A percentile compares a stretch with the other conserved stretches of the same genome.
phyloP scores from a whole-genome alignment of 768 basidiomycete species.

The Dacryopinax spathularia region DNA sequence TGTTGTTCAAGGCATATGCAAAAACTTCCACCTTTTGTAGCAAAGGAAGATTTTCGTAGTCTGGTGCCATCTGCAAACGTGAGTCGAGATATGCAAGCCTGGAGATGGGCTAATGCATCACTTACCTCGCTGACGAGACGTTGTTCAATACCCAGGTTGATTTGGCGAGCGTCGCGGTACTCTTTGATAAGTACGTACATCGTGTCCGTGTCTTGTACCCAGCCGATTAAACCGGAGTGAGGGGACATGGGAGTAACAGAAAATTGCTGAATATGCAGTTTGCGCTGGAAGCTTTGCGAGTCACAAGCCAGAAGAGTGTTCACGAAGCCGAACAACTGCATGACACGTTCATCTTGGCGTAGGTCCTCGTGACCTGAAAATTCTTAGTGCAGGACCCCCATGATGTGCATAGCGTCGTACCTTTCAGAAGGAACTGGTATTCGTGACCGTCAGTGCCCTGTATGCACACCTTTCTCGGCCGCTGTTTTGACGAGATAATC shows the following conservation, averaged over 20 bases:
- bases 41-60: constrained; percentile 86
- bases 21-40: constrained; percentile 99
- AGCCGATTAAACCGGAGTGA: constrained; percentile 84
- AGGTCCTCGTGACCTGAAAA: constrained; percentile 85
- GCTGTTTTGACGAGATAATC: constrained; percentile 93
- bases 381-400: background rate
- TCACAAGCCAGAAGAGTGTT: constrained; percentile 89
- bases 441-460: constrained; percentile 87
- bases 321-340: constrained; percentile 95
- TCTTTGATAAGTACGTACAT: constrained; percentile 91
- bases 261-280: constrained; percentile 84
- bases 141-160: constrained; percentile 93
- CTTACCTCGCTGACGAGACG: constrained; percentile 88
- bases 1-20: constrained; percentile 95
- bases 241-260: constrained; percentile 91
- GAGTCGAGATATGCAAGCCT: background rate
- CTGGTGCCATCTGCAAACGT: constrained; percentile 78
- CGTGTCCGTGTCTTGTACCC: constrained; percentile 93
- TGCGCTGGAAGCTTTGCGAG: constrained; percentile 88
- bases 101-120: constrained; percentile 6
- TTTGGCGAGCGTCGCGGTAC: constrained; percentile 90
- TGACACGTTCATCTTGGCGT: constrained; percentile 95
- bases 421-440: constrained; percentile 85
- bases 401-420: constrained; percentile 26
- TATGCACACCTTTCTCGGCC: constrained; percentile 74